Evolutionary conservation across 2,329 filamentous ascomycete species (phyloP), one percentile per base, ranked within the genome.

Genomic region (Xylaria sp.): DNA sequence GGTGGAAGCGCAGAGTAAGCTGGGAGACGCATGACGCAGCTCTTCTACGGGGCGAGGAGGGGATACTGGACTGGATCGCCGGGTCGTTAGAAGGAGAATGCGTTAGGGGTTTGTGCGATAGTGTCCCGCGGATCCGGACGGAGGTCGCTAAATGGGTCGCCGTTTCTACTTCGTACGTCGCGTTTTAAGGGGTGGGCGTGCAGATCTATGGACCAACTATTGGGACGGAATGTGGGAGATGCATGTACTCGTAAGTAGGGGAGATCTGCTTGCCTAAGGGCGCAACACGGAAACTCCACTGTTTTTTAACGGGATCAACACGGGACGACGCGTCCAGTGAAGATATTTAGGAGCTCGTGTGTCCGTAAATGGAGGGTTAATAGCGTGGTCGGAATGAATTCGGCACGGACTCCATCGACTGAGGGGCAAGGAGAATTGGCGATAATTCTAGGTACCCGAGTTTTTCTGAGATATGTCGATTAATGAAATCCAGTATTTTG

Each of bases 1-100:
- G 34, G n/a, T 59, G 58, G 59, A 58, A 46, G 51, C 13, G 35
- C 19, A 44, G 48, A 30, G 46, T 42, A 8, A 57, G 51, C 10
- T 61, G 52, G 59, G 37, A 57, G 42, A 37, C 39, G n/a, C 35
- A 52, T 23, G 54, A 58, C 16, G 39, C 13, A n/a, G 5, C 16
- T 1, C 6, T 59, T n/a, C 35, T 35, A 16, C n/a, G 48, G 4
- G 30, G 30, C 16, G 42, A 30, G 11, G 30, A 9, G 19, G 39
- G 16, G 37, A 2, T 53, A 23, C 23, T 39, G 23, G 53, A 16
- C 6, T n/a, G 42, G 55, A 5, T 53, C 7, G 4, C n/a, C 18
- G 44, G 23, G 10, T 51, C 46, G 52, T 42, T 18, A n/a, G 50
- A 23, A 34, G 10, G 30, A 18, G 30, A 37, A 37, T 47, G 52